phyloP scores from a whole-genome alignment of 2,329 filamentous ascomycete species.

The Fusarium multiceps region DNA sequence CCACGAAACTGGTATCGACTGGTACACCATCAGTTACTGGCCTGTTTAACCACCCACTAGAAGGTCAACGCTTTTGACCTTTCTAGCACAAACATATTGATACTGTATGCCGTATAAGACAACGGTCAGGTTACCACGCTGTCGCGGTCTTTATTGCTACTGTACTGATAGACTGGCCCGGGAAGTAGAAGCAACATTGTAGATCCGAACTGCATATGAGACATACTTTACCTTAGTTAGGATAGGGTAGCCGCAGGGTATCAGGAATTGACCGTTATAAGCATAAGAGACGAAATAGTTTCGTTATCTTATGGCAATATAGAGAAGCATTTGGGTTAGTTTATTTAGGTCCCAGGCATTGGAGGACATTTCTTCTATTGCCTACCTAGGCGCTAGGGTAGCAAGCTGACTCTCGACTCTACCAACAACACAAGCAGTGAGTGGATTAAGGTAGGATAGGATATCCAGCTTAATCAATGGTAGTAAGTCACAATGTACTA shows the following conservation, averaged over 20 bases:
- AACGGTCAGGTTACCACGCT: not conserved
- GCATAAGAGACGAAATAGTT: too few relatives aligned
- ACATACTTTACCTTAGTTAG: not conserved
- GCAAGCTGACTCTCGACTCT: not conserved
- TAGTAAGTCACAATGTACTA: not conserved
- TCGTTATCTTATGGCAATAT: too few relatives aligned
- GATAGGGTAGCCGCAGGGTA: not conserved
- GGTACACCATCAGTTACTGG: not conserved
- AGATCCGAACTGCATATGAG: constrained; percentile 4
- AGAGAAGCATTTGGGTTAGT: too few relatives aligned
- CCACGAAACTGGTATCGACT: not conserved
- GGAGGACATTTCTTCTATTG: too few relatives aligned
- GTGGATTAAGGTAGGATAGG: not conserved
- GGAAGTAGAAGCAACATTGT: constrained; percentile 8
- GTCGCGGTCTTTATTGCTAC: not conserved
- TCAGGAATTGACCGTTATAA: too few relatives aligned
- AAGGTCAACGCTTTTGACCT: not conserved
- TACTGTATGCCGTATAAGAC: not conserved
- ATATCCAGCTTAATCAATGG: not conserved
- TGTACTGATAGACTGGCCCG: not conserved
- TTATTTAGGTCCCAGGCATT: too few relatives aligned
- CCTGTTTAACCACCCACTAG: not conserved
- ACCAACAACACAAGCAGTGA: not conserved
- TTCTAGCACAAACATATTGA: not conserved
- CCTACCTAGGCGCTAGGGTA: not conserved